Conservation (phyloP, 2,329 filamentous ascomycete species). For the Fusarium albosuccineum region DNA sequence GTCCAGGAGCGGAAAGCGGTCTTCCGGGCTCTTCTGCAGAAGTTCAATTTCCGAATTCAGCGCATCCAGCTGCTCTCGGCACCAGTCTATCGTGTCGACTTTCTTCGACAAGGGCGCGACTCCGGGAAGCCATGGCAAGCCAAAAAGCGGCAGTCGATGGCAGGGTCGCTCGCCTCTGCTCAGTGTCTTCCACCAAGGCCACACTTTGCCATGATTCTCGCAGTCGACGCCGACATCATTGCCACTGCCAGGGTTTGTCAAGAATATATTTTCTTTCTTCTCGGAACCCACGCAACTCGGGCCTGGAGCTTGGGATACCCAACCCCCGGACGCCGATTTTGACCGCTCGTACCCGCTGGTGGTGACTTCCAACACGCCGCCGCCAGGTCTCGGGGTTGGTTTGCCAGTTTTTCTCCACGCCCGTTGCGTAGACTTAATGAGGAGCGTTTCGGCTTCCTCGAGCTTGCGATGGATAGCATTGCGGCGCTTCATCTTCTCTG, state of each 20-base stretch:
- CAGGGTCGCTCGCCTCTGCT: conserved; percentile 86
- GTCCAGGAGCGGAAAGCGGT: conserved; percentile 91
- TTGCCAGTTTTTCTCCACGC: conserved; percentile 71
- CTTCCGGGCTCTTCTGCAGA: conserved; percentile 87
- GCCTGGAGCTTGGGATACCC: too few species aligned
- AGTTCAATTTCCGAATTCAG: conserved; percentile 92
- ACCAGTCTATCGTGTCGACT: conserved; percentile 95
- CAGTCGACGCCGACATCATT: too few species aligned
- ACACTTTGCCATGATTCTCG: conserved; percentile 73
- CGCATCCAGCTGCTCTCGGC: conserved; percentile 85
- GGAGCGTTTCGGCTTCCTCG: conserved; percentile 85
- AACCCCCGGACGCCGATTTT: too few species aligned
- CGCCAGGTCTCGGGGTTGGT: too few species aligned
- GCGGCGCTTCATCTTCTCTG: conserved; percentile 85
- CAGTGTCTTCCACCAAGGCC: conserved; percentile 86
- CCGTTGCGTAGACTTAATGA: conserved; percentile 85
- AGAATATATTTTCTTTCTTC: too few species aligned
- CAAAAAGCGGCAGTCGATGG: conserved; percentile 77
- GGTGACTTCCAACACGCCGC: conserved; percentile 76
- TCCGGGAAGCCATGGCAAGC: conserved; percentile 78
- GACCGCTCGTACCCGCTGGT: too few species aligned
- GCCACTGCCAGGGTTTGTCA: too few species aligned
- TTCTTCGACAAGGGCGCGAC: conserved; percentile 86
- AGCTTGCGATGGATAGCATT: conserved; percentile 78
- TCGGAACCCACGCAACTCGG: too few species aligned